Evolutionary conservation across 306 rosid species (phyloP), one percentile per base, ranked within the genome.

Genomic region (Coriaria nepalensis): DNA sequence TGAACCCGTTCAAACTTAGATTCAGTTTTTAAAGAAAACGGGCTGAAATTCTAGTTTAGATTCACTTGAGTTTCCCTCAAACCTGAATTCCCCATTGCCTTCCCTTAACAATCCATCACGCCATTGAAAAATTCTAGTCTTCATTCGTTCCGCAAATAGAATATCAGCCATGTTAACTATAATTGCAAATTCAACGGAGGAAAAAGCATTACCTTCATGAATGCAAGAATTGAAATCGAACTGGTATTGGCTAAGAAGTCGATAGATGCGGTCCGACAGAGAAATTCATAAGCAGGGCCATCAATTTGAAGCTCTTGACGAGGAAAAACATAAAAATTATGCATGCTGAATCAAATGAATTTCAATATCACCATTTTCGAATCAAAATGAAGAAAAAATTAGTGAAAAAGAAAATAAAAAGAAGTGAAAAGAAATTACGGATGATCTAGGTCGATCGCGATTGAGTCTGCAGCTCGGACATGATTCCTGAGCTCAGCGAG

Each of bases 241-340:
- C 79, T 81, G 87, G 73, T 81, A 79, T 68, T 81, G 48, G 95
- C 95, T 73, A 90, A 70, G 86, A 88, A 88, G 55, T 74, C 95
- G 53, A 88, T 74, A 6, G 95, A 88, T 10, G 93, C 57, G 15
- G 90, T n/a, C 81, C 81, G 97, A 69, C 95, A 88, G 47, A 88
- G 86, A 68, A 84, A 90, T 58, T 85, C 98, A 41, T 59, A 38
- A 42, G 76, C 56, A 32, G 85, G 70, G 46, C 69, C 78, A 49
- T 69, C 64, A 4, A 74, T 57, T 1, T 38, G 58, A 60, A 71
- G 72, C 71, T 77, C 98, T 61, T 73, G 87, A 43, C 85, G 85
- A 3, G 95, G 98, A 58, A 90, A 90, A 59, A 90, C 53, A 54
- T 77, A 90, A 66, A 90, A 90, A 73, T 85, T 90, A 68, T 79